phyloP scores from a whole-genome alignment of 169 alveolate species.

The Plasmodium chabaudi region DNA sequence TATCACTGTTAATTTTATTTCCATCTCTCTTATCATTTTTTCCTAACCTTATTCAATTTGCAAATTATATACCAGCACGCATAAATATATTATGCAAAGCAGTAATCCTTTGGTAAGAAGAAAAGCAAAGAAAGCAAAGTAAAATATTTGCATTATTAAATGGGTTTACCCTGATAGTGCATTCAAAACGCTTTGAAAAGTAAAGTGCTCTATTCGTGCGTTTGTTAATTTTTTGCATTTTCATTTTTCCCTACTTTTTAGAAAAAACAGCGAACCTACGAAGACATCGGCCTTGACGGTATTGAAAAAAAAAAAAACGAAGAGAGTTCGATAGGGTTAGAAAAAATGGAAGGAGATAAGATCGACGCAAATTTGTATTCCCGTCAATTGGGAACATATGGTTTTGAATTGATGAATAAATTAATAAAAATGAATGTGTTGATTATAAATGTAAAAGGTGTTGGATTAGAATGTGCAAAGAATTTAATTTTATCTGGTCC shows the following conservation, averaged over 20 bases:
- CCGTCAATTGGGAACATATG: conserved; percentile 98
- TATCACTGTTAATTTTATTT: background rate
- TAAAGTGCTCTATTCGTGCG: too few species aligned
- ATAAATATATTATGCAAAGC: conserved; percentile 55
- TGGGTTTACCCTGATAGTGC: too few species aligned
- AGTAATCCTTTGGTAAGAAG: conserved; percentile 46
- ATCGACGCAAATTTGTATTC: conserved; percentile 97
- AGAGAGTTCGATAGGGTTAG: background rate
- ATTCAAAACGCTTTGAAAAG: too few species aligned
- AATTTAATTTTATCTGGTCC: conserved; percentile 97
- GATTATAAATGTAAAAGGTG: conserved; percentile 96
- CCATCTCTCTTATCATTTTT: background rate
- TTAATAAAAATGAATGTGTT: conserved; percentile 93
- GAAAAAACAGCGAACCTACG: conserved; percentile 46
- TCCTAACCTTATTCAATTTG: background rate
- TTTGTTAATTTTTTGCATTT: too few species aligned
- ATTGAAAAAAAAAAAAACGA: conserved; percentile 19
- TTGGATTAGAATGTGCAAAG: conserved; percentile 93
- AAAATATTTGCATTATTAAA: background rate
- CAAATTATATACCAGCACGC: background rate
- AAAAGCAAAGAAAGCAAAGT: conserved; percentile 3
- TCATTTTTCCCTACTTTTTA: background rate
- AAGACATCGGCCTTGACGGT: conserved; percentile 26
- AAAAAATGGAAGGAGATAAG: conserved; percentile 21
- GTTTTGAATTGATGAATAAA: conserved; percentile 98